These are phyloP conservation scores for Alternaria ventricosa DNA, from an alignment of 2,329 filamentous ascomycete genomes.

Conservation along the genomic window DNA sequence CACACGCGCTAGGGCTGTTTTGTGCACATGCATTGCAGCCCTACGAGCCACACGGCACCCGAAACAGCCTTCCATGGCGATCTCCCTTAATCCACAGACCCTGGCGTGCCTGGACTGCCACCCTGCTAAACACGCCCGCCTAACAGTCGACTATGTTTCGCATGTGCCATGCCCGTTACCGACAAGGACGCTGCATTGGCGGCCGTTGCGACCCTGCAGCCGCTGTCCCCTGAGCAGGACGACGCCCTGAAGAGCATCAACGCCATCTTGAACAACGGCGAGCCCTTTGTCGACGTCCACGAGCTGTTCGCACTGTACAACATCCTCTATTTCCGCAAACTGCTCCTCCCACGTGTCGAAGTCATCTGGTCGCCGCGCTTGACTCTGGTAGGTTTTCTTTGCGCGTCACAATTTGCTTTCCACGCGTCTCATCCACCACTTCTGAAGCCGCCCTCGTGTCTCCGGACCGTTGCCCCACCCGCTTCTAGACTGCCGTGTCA, in stretches of 20 bases:
- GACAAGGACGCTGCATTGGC: constrained; percentile 51
- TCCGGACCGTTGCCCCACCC: constrained; percentile 17
- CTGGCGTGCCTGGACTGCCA: not conserved
- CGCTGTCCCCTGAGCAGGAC: constrained; percentile 43
- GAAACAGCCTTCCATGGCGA: not conserved
- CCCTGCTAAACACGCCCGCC: constrained; percentile 6
- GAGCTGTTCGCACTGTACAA: constrained; percentile 51
- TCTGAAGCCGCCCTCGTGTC: constrained; percentile 10
- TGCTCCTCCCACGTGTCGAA: constrained; percentile 50
- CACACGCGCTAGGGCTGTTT: constrained; percentile 6
- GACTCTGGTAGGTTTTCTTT: constrained; percentile 41
- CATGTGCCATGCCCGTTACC: constrained; percentile 46
- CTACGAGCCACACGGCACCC: constrained; percentile 6
- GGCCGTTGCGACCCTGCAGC: constrained; percentile 47
- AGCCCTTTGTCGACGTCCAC: constrained; percentile 52
- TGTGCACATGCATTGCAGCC: constrained; percentile 5
- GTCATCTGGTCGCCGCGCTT: constrained; percentile 53
- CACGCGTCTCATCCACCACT: constrained; percentile 4
- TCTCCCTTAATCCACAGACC: constrained; percentile 1
- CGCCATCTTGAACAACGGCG: constrained; percentile 44
- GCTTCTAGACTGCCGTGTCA: constrained; percentile 14
- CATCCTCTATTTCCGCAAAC: constrained; percentile 51
- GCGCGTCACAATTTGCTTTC: constrained; percentile 13
- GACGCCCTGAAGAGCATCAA: constrained; percentile 44
- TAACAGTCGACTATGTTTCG: constrained; percentile 14